Percentiles rank a stretch among this genome's conserved stretches.
Evolutionary conservation across 2,329 filamentous ascomycete species (phyloP).

Genomic region (Penicillium sp.): DNA sequence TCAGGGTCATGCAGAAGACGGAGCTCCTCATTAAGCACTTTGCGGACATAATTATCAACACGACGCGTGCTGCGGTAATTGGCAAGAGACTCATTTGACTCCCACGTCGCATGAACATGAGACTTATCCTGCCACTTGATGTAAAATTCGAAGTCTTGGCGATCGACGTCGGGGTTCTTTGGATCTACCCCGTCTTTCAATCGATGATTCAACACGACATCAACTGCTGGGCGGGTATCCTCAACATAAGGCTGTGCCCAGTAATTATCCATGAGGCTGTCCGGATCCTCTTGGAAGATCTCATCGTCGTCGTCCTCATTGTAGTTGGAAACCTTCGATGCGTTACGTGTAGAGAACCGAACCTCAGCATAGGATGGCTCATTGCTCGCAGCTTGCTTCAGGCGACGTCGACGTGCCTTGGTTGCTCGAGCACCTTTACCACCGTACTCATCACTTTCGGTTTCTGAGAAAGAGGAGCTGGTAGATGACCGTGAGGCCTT

Average conservation of each 20-base stretch:
- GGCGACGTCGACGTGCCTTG: constrained; percentile 70
- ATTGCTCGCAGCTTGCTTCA: constrained; percentile 59
- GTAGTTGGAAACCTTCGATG: constrained; percentile 66
- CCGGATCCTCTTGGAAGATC: constrained; percentile 52
- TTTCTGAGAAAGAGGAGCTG: constrained; percentile 61
- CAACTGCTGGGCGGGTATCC: constrained; percentile 78
- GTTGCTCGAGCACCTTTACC: constrained; percentile 51
- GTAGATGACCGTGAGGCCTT: constrained; percentile 44
- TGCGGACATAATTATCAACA: constrained; percentile 90
- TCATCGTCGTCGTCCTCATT: constrained; percentile 60
- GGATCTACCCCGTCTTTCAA: constrained; percentile 60
- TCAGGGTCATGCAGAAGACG: constrained; percentile 68
- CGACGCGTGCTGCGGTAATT: constrained; percentile 80
- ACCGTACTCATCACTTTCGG: constrained; percentile 66
- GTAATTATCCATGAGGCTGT: constrained; percentile 61
- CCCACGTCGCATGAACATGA: constrained; percentile 94
- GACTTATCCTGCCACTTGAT: constrained; percentile 98
- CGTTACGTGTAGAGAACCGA: constrained; percentile 82
- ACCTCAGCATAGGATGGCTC: constrained; percentile 69
- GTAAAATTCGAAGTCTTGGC: constrained; percentile 76
- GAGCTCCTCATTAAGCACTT: constrained; percentile 72
- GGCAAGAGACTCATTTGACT: constrained; percentile 66
- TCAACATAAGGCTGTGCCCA: constrained; percentile 61
- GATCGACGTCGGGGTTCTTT: constrained; percentile 26
- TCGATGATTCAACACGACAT: constrained; percentile 83